A percentile compares a stretch with the other conserved stretches of the same genome.
These are phyloP conservation scores for Leishmania mexicana DNA, from an alignment of 208 protist genomes.

Conservation along the genomic window DNA sequence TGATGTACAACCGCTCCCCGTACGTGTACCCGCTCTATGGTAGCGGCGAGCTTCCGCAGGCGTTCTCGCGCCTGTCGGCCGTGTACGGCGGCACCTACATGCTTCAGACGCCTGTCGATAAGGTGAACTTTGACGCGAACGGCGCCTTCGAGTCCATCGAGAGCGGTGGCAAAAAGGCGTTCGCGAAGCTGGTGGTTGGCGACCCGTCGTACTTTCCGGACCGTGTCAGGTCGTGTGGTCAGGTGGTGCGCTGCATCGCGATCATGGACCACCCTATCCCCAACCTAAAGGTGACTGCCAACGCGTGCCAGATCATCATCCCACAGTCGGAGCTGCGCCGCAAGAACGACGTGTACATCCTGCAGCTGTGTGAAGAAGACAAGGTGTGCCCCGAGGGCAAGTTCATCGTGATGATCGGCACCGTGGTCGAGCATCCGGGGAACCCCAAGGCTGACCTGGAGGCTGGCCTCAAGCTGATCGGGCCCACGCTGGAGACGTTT, in stretches of 20 bases:
- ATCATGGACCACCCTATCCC: slow-evolving; percentile 95
- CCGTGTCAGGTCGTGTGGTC: slow-evolving; percentile 90
- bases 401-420: slow-evolving; percentile 98
- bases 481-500: slow-evolving; percentile 91
- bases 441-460: slow-evolving; percentile 95
- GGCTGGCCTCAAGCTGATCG: slow-evolving; percentile 94
- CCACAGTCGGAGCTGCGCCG: slow-evolving; percentile 95
- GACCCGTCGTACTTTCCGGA: slow-evolving; percentile 99
- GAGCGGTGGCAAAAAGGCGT: slow-evolving; percentile 81
- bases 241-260: slow-evolving; percentile 98
- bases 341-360: slow-evolving; percentile 98
- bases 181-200: slow-evolving; percentile 95
- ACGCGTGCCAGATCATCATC: slow-evolving; percentile 98
- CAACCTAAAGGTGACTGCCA: slow-evolving; percentile 63
- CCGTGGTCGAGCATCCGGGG: slow-evolving; percentile 95
- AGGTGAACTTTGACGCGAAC: slow-evolving; percentile 95
- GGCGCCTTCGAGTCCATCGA: slow-evolving; percentile 96
- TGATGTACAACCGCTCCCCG: slow-evolving; percentile 95
- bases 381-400: slow-evolving; percentile 97
- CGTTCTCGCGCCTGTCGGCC: slow-evolving; percentile 95
- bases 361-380: slow-evolving; percentile 92
- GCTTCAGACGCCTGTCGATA: slow-evolving; percentile 97
- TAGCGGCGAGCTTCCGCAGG: slow-evolving; percentile 99
- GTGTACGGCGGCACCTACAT: slow-evolving; percentile 99
- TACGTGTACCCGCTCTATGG: slow-evolving; percentile 99